Evolutionary conservation across 169 alveolate species (phyloP), one percentile per base, ranked within the genome.

Genomic region (Plasmodium yoelii): DNA sequence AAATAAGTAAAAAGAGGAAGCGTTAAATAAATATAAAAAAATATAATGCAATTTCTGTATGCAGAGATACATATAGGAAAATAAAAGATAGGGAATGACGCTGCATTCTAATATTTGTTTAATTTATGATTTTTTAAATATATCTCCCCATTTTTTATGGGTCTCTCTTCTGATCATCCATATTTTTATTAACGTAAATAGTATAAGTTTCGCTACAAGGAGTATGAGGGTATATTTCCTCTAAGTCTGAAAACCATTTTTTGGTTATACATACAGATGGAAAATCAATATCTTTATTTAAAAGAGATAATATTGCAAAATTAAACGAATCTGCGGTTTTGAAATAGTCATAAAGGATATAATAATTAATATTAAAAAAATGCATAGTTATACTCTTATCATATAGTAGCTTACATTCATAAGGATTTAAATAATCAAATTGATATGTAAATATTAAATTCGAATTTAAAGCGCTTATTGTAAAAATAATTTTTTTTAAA

Each of bases 341-440:
- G 68, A 77, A 77, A 77, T 77, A 77, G 64, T 77, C 88, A 56
- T 77, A 77, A 42, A 63, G 19, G 26, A 77, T 24, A 57, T 77
- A 77, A 64, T 77, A 63, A 44, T n/a, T 77, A 39, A 77, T 55
- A 68, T 77, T 77, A 55, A 77, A 77, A 64, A 77, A 77, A 44
- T 77, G 88, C 22, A 77, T 47, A 5, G 67, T 56, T 24, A 77
- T 63, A 39, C 88, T 75, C 22, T 77, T 77, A 5, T 77, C 75
- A 39, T 63, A 56, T 22, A 77, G 26, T 18, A 77, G 26, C 34
- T 77, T 77, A 47, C 88, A 77, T 77, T 77, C 88, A 34, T 77
- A 68, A 28, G 88, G 88, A 77, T 28, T 77, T 77, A 77, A 77
- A 56, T 63, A 77, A 64, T 77, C 88, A 22, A 77, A 28, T 56